Evolutionary conservation across 2,329 filamentous ascomycete species (phyloP), one percentile per base, ranked within the genome.

Genomic region (Fonsecaea erecta): DNA sequence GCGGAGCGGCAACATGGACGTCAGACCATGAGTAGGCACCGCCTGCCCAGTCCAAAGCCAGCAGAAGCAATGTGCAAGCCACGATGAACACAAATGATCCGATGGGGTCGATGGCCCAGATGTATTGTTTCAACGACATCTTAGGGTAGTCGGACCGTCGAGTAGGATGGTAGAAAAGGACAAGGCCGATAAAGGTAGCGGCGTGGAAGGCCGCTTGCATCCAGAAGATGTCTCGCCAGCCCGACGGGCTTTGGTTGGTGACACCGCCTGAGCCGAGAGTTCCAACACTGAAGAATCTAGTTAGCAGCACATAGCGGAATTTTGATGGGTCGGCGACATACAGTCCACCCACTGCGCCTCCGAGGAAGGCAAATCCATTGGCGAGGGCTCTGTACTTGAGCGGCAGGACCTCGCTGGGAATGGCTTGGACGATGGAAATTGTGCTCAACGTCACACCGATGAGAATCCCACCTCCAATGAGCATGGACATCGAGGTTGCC

Each of bases 201-300:
- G 78, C 77, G 66, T 85, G 83, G 65, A 86, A 81, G 6, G 77
- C 83, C 1, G 84, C 83, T 73, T 86, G 84, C 14, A 86, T 84
- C 84, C 84, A 86, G 71, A 85, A 86, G 68, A 86, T 86, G 68
- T 81, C 79, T 1, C 84, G 77, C 84, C 84, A 86, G 21, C 84
- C 84, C 0, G 73, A 75, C 0, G 77, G 67, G 58, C 76, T 76
- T 12, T 78, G 72, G 64, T 84, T 83, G 0, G 84, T 85, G 1
- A 85, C 80, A 7, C 79, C 83, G 1, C 84, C 84, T 6, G 83
- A 82, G 28, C 81, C 80, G 3, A 86, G 76, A 12, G 76, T 74
- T 12, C 82, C 84, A 16, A 84, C 74, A 0, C 82, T 84, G 61
- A 21, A 43, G 7, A 54, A 54, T 64, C 48, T 21, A 52, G 35